These are phyloP conservation scores for Themeda triandra DNA, from an alignment of 176 grass and related monocot species.

Conservation along the genomic window DNA sequence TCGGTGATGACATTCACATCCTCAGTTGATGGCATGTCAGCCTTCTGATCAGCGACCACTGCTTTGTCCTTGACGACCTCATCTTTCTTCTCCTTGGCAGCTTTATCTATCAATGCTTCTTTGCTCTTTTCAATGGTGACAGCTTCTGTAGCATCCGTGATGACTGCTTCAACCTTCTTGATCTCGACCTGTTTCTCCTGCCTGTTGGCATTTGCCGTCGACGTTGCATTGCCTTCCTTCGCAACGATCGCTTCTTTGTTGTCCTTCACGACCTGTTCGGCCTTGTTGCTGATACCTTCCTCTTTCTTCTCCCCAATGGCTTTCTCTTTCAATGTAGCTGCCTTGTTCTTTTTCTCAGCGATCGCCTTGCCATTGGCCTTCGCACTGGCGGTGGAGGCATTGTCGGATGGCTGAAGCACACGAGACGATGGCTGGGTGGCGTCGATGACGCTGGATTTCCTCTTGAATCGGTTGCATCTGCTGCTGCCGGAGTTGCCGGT, in stretches of 20 bases:
- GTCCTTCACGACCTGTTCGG: not conserved
- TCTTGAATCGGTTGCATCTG: conserved; percentile 50
- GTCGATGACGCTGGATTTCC: conserved; percentile 46
- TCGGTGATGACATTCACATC: not conserved
- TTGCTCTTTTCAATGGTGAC: not conserved
- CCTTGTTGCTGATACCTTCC: not conserved
- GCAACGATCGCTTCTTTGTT: not conserved
- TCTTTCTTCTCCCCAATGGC: not conserved
- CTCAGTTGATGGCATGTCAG: not conserved
- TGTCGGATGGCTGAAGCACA: not conserved
- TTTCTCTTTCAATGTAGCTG: not conserved
- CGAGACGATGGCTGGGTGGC: not conserved
- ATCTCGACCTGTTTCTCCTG: conserved; percentile 21
- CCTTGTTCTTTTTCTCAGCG: not conserved
- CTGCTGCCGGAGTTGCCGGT: conserved; percentile 44
- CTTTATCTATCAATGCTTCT: not conserved
- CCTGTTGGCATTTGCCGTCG: not conserved
- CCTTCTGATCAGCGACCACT: not conserved
- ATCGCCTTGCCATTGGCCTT: conserved; percentile 2
- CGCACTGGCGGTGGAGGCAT: not conserved
- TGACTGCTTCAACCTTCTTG: conserved; percentile 8
- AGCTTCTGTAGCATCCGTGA: not conserved
- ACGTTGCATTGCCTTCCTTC: not conserved
- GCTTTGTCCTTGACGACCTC: conserved; percentile 24
- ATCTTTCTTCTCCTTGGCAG: conserved; percentile 4